Percentiles rank a stretch among this genome's conserved stretches.
Evolutionary conservation across 129 eudicot genomes (phyloP).

Genomic region (Pulicaria dysenterica): DNA sequence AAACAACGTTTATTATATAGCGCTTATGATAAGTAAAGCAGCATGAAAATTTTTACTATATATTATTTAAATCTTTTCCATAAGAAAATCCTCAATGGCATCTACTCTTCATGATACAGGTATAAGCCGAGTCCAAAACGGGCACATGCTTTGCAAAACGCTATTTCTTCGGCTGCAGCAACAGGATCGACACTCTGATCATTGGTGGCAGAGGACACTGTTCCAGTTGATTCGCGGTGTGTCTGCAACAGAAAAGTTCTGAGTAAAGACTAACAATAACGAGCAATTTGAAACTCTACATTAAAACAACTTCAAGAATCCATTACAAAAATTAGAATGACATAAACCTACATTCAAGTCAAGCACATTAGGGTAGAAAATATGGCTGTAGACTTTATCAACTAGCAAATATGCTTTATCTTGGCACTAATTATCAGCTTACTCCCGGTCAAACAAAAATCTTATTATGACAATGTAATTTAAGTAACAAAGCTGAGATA

Average conservation of each 20-base stretch:
- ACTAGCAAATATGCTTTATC: not conserved
- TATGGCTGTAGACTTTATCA: not conserved
- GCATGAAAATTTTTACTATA: slow-evolving; percentile 8
- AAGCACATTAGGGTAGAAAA: not conserved
- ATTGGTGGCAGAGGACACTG: slow-evolving; percentile 44
- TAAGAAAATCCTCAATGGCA: slow-evolving; percentile 10
- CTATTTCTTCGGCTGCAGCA: slow-evolving; percentile 94
- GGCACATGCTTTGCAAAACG: slow-evolving; percentile 93
- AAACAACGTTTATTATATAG: slow-evolving; percentile 28
- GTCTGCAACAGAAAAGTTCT: slow-evolving; percentile 51
- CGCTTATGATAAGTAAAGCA: not conserved
- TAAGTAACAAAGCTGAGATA: not conserved
- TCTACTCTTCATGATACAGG: slow-evolving; percentile 81
- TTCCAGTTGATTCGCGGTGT: slow-evolving; percentile 91
- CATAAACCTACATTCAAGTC: not conserved
- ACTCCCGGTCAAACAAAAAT: not conserved
- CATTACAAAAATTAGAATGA: not conserved
- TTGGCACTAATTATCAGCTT: not conserved
- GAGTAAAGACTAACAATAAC: slow-evolving; percentile 17
- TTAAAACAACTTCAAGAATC: not conserved
- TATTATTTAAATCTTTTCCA: slow-evolving; percentile 18
- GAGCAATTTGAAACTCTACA: not conserved
- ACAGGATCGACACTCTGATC: slow-evolving; percentile 61
- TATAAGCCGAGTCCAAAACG: slow-evolving; percentile 97
- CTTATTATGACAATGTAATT: not conserved